Base-by-base conservation (phyloP, 2,329 filamentous ascomycete genomes). In the Colletotrichum sp. region DNA sequence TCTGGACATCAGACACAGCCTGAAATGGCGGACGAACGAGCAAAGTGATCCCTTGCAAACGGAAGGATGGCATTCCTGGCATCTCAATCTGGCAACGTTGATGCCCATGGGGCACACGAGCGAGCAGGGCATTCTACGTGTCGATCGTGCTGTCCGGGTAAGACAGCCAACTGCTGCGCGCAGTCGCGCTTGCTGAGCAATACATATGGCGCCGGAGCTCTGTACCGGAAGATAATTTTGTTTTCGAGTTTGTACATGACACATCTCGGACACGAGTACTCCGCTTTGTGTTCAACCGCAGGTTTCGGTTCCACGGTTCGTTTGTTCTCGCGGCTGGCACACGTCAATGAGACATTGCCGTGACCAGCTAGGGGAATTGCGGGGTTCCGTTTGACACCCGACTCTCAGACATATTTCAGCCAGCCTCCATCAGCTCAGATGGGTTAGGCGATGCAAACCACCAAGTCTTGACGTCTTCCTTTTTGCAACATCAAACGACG, bases 311-410 rank as follows among this genome's bases (percentile, higher is more conserved):
- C 36, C 52, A 24, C 30, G 6, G 52, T 57, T 66, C 36, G 65
- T 68, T 68, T 26, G 32, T 32, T 30, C 28, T 60, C n/a, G 44
- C 30, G 68, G 60, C 59, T 36, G 49, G 59, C 36, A 28, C 30
- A 62, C 16, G 16, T 67, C 28, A 34, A n/a, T 32, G 62, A 75
- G 68, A 72, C 68, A 75, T 13, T 26, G 60, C 30, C 21, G 39
- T 52, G 57, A n/a, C 62, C 44, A 57, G 16, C 15, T 36, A 52
- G 36, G n/a, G 30, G 67, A 55, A 72, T 65, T 72, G 68, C 63
- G 72, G 72, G 62, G 72, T 67, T 72, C 28, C 49, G 72, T 39
- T 44, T 63, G 52, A 72, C 62, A 62, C 72, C 36, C 62, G 68
- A 67, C 52, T 66, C 68, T 66, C 49, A 66, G 52, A 67, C 52